Percentiles rank a stretch among this genome's conserved stretches.
These are phyloP conservation scores for Cylindrodendrum hubeiense DNA, from an alignment of 2,329 filamentous ascomycete genomes.

Conservation along the genomic window DNA sequence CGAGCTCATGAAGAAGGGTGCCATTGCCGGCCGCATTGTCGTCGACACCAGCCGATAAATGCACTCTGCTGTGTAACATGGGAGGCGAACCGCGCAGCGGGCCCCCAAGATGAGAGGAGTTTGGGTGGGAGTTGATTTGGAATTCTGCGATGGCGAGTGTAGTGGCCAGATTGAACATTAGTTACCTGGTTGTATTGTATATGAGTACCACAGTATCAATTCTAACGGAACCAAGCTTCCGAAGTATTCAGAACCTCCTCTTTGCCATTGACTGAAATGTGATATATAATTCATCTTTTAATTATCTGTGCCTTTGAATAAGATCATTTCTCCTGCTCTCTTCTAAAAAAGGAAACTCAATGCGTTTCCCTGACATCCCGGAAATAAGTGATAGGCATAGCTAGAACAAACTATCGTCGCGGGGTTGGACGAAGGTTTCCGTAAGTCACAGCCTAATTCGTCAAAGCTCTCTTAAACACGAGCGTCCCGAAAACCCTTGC, in stretches of 20 bases:
- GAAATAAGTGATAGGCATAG: neutral
- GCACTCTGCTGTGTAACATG: conserved; percentile 20
- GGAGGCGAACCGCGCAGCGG: conserved; percentile 38
- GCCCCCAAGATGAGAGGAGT: conserved; percentile 41
- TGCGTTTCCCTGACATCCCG: neutral
- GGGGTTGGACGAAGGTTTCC: neutral
- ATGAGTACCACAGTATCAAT: conserved; percentile 44
- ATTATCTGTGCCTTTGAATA: neutral
- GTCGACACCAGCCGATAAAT: conserved; percentile 77
- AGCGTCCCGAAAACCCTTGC: neutral
- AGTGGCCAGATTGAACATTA: conserved; percentile 38
- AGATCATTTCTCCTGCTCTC: neutral
- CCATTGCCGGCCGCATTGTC: conserved; percentile 84
- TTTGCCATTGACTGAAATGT: neutral
- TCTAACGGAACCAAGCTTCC: conserved; percentile 38
- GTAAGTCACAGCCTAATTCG: neutral
- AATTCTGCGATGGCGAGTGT: conserved; percentile 38
- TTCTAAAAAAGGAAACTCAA: neutral
- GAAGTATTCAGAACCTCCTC: conserved; percentile 9
- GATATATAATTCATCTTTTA: neutral
- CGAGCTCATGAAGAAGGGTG: conserved; percentile 76
- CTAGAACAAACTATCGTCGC: neutral
- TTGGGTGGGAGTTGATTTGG: conserved; percentile 44
- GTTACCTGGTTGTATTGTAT: conserved; percentile 39
- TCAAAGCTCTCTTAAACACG: neutral